These are phyloP conservation scores for Globisporangium alternatum DNA, from an alignment of 352 stramenopile genomes.

Conservation along the genomic window DNA sequence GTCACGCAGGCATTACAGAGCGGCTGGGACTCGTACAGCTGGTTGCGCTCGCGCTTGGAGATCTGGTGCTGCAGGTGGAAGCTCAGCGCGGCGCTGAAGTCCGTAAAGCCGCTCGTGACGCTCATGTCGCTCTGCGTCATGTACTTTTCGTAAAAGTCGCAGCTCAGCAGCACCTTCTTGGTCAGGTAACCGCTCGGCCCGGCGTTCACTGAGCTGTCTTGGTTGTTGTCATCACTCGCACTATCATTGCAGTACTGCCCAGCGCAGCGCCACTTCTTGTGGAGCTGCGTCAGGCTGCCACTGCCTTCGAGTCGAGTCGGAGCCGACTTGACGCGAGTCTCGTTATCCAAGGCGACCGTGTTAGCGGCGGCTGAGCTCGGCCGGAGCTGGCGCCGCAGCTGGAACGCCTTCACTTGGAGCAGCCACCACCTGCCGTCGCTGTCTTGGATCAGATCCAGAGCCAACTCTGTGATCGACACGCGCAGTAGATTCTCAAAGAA, in stretches of 20 bases:
- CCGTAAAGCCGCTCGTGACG: constrained; percentile 35
- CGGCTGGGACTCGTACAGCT: constrained; percentile 57
- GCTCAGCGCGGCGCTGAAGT: constrained; percentile 34
- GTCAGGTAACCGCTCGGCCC: constrained; percentile 46
- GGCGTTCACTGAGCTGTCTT: constrained; percentile 5
- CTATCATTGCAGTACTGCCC: constrained; percentile 30
- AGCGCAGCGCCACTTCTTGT: constrained; percentile 54
- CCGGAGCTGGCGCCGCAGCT: constrained; percentile 20
- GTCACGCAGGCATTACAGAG: constrained; percentile 45
- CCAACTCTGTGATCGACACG: constrained; percentile 43
- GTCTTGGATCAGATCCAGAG: constrained; percentile 60
- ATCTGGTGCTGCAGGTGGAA: constrained; percentile 62
- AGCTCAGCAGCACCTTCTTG: constrained; percentile 68
- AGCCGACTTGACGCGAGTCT: constrained; percentile 41
- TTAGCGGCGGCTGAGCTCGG: background rate
- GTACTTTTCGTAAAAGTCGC: constrained; percentile 61
- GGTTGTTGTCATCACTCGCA: background rate
- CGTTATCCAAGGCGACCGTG: background rate
- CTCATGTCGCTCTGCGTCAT: constrained; percentile 38
- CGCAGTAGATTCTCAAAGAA: constrained; percentile 37
- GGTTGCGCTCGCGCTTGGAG: constrained; percentile 41
- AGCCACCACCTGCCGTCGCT: constrained; percentile 52
- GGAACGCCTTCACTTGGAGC: constrained; percentile 71
- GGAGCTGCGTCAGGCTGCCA: constrained; percentile 8
- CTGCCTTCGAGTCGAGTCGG: constrained; percentile 35